Percentiles rank a stretch among this genome's conserved stretches.
Evolutionary conservation across 139 green algal genomes (phyloP).

Genomic region (Tetradesmus lagerheimii): DNA sequence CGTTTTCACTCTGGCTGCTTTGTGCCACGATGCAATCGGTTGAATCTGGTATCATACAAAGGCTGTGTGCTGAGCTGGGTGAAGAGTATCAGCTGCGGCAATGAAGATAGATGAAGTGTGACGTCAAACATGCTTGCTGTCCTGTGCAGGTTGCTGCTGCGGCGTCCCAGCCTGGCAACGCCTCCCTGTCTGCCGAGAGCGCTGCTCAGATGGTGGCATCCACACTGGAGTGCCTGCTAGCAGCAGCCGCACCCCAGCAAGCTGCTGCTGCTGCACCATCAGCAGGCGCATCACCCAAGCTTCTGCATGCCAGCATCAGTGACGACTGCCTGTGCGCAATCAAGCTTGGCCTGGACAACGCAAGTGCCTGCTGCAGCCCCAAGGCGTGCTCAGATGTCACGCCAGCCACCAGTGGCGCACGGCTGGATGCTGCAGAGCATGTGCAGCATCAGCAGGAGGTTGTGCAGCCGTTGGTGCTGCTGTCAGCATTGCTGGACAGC

Average conservation of each 20-base stretch:
- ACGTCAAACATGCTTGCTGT: too few relatives aligned
- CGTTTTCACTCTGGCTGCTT: not conserved
- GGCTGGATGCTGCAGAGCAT: not conserved
- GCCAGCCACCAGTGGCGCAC: not conserved
- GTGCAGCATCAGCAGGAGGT: not conserved
- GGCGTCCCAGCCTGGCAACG: not conserved
- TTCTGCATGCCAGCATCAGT: constrained; percentile 28
- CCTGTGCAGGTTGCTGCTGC: not conserved
- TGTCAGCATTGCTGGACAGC: constrained; percentile 35
- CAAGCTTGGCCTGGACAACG: constrained; percentile 6
- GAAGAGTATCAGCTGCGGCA: too few relatives aligned
- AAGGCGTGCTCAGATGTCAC: constrained; percentile 30
- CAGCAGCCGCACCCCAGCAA: not conserved
- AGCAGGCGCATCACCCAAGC: not conserved
- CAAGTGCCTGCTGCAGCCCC: constrained; percentile 6
- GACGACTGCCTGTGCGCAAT: constrained; percentile 26
- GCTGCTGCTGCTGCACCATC: not conserved
- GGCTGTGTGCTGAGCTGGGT: too few relatives aligned
- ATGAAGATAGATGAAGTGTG: too few relatives aligned
- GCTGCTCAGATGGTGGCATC: not conserved
- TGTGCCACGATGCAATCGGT: not conserved
- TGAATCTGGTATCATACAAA: too few relatives aligned
- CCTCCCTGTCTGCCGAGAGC: not conserved
- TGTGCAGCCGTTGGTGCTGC: constrained; percentile 10
- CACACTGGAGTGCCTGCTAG: constrained; percentile 27